Evolutionary conservation across 345 rosid genomes (phyloP), one percentile per base, ranked within the genome.

Genomic region (Triadica sebifera): DNA sequence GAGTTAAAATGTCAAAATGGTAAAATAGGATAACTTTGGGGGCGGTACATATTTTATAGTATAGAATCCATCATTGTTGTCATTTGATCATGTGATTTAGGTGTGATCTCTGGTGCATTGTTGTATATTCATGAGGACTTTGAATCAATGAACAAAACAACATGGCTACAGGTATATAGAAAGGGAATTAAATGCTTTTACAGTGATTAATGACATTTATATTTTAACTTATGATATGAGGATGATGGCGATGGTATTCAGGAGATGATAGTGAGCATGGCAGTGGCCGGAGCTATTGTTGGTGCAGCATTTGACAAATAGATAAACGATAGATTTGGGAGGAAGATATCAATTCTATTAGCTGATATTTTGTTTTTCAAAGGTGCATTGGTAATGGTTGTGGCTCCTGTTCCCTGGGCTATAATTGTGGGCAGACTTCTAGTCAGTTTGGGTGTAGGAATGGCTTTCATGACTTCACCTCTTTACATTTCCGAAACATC

Each of bases 371-470:
- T 94, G 5, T 94, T 94, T 83, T 77, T 94, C 43, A 0, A 86
- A 0, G 98, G 97, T 0, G 93, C 95, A 0, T 11, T 88, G 0
- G 69, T 89, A 34, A 92, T 92, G 98, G 93, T 91, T 0, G 3
- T 68, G 8, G 91, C 98, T 77, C 93, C 94, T 0, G 91, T 81
- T 57, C 95, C 98, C 0, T 87, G 92, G 90, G 85, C 92, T 62
- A 85, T 92, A 63, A 84, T 92, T 53, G 0, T 94, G 4, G 98
- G 97, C 5, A 88, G 97, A 68, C 65, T 92, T 58, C 82, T 92
- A 3, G 92, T 92, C 16, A 97, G 98, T 4, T 77, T 90, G 10
- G 98, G 98, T 12, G 98, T 94, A 3, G 98, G 98, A 58, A 94
- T 92, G 98, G 97, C 97, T 63, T 94, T 97, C 63, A n/a, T n/a